Conservation (phyloP, 108 stramenopile species). For the Cyclotella cryptica region DNA sequence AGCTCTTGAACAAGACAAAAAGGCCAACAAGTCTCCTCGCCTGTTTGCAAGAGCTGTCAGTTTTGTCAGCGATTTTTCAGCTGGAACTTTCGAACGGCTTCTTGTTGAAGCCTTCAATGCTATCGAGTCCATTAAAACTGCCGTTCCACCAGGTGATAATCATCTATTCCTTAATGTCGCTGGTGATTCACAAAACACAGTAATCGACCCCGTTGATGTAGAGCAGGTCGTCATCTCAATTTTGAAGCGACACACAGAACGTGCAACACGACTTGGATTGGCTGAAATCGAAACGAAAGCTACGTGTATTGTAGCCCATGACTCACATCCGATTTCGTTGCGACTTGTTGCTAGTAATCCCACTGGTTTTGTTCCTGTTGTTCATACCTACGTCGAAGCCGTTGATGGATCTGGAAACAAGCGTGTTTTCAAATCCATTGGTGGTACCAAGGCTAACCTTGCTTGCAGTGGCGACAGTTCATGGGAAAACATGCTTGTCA, state of each 20-base stretch:
- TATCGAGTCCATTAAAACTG: conserved; percentile 75
- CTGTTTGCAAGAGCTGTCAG: conserved; percentile 89
- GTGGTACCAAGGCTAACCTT: conserved; percentile 84
- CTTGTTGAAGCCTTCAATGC: conserved; percentile 95
- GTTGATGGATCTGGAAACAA: conserved; percentile 68
- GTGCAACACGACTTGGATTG: conserved; percentile 88
- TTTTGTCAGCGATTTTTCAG: conserved; percentile 79
- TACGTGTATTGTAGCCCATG: conserved; percentile 78
- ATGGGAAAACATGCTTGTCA: conserved; percentile 87
- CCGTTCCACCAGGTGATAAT: conserved; percentile 74
- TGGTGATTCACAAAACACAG: conserved; percentile 81
- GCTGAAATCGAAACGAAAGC: conserved; percentile 94
- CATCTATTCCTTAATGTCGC: conserved; percentile 97
- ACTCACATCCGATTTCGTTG: conserved; percentile 87
- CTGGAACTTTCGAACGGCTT: conserved; percentile 86
- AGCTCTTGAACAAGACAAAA: conserved; percentile 82
- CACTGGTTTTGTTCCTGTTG: conserved; percentile 95
- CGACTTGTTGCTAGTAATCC: conserved; percentile 96
- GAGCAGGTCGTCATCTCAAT: conserved; percentile 90
- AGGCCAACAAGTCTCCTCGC: conserved; percentile 79
- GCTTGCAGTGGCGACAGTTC: conserved; percentile 87
- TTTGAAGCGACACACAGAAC: conserved; percentile 84
- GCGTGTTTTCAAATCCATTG: conserved; percentile 87
- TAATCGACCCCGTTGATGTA: conserved; percentile 86
- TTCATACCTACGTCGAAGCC: conserved; percentile 97